Conservation (phyloP, 2,329 filamentous ascomycete genomes). For the Colletotrichum tropicale region DNA sequence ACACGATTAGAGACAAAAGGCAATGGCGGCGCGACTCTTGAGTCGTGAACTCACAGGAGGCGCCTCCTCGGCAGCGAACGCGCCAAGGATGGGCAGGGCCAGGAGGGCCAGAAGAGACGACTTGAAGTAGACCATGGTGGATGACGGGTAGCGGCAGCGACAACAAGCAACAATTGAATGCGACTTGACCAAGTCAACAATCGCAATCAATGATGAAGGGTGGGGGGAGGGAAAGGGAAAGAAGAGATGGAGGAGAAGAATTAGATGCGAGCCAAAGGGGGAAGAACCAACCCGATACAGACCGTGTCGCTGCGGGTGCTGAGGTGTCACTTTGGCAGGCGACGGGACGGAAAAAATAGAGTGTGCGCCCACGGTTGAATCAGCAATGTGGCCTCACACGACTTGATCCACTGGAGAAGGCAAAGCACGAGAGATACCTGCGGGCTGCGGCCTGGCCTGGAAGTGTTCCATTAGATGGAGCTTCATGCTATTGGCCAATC, state of each 20-base stretch:
- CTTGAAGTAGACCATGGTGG: slow-evolving; percentile 75
- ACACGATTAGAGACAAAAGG: slow-evolving; percentile 5
- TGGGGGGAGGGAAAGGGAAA: background rate
- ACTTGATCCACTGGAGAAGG: slow-evolving; percentile 10
- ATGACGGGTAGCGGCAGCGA: slow-evolving; percentile 16
- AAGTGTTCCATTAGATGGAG: background rate
- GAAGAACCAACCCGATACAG: background rate
- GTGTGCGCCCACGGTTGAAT: background rate
- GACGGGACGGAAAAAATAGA: slow-evolving; percentile 4
- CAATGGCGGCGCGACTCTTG: background rate
- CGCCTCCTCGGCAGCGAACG: slow-evolving; percentile 60
- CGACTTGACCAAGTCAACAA: slow-evolving; percentile 28
- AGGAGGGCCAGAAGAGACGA: slow-evolving; percentile 74
- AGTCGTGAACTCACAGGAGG: slow-evolving; percentile 47
- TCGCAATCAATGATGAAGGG: slow-evolving; percentile 26
- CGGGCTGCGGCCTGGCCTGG: background rate
- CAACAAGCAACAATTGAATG: slow-evolving; percentile 3
- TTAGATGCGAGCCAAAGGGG: background rate
- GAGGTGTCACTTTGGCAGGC: slow-evolving; percentile 3
- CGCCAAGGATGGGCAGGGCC: slow-evolving; percentile 70
- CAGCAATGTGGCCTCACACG: slow-evolving; percentile 20
- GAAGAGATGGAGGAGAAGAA: background rate
- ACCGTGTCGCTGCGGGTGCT: background rate
- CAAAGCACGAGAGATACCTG: background rate
- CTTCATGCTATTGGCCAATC: background rate